Percentiles rank a stretch among this genome's conserved stretches.
Evolutionary conservation across 768 basidiomycete genomes (phyloP).

Genomic region (Chlorophyllum brunneum): DNA sequence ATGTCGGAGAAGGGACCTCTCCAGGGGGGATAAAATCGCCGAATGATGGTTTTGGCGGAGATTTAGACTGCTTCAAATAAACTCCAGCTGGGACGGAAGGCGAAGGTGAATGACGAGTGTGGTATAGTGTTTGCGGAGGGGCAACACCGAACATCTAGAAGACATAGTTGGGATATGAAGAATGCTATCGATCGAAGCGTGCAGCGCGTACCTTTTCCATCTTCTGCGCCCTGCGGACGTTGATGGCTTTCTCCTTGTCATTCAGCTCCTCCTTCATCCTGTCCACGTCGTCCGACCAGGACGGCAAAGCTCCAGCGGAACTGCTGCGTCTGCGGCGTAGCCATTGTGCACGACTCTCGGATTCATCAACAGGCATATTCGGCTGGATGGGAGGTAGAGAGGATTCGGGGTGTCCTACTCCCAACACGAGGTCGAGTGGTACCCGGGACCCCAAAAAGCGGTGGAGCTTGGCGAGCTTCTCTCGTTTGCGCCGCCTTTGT

Average conservation of each 20-base stretch:
- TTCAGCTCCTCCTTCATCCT: constrained; percentile 67
- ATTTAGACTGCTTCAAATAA: constrained; percentile 12
- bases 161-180: background rate
- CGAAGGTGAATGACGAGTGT: constrained; percentile 51
- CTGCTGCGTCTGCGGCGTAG: constrained; percentile 52
- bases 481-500: constrained; percentile 64
- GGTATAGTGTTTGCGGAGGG: constrained; percentile 78
- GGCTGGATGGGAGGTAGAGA: constrained; percentile 8
- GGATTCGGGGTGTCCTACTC: constrained; percentile 30
- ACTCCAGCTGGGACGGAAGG: constrained; percentile 23
- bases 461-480: constrained; percentile 76
- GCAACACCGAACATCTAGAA: constrained; percentile 75
- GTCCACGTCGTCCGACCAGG: constrained; percentile 55
- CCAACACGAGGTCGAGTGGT: constrained; percentile 64
- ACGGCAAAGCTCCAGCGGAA: constrained; percentile 39
- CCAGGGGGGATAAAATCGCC: constrained; percentile 17
- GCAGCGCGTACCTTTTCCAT: constrained; percentile 71
- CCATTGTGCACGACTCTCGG: constrained; percentile 36
- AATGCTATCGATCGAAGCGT: background rate
- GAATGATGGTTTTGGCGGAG: constrained; percentile 16
- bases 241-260: constrained; percentile 71
- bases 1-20: constrained; percentile 16
- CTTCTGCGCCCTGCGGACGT: constrained; percentile 76
- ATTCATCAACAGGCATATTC: constrained; percentile 10
- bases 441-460: constrained; percentile 84